Conservation (phyloP, 306 rosid species). For the Castanopsis chinensis region DNA sequence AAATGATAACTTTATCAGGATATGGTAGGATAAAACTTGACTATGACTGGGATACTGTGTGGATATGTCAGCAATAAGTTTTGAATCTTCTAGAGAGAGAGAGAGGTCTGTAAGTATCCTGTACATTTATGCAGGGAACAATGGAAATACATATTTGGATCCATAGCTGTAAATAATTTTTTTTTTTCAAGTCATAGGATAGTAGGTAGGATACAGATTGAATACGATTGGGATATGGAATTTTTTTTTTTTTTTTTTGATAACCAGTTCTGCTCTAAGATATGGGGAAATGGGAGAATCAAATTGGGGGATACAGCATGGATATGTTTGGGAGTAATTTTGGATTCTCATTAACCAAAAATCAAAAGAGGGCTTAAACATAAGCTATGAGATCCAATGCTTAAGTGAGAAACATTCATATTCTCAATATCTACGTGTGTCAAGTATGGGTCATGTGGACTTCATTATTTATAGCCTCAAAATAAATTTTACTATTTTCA, state of each 20-base stretch:
- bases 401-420: not conserved
- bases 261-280: too few species aligned
- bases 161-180: too few species aligned
- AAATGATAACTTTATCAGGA: not conserved
- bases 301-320: not conserved
- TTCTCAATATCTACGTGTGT: not conserved
- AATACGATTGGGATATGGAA: not conserved
- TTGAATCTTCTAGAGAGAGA: too few species aligned
- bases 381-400: not conserved
- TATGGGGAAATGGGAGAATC: too few species aligned
- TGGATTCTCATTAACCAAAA: not conserved
- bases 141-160: too few species aligned
- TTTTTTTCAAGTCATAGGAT: too few species aligned
- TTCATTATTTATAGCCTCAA: not conserved
- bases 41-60: not conserved
- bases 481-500: not conserved
- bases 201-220: not conserved
- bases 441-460: not conserved
- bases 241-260: not conserved
- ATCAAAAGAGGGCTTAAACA: not conserved
- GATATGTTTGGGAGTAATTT: not conserved
- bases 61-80: too few species aligned
- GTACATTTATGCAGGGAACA: too few species aligned
- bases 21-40: not conserved
- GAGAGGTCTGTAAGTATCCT: too few species aligned